A percentile compares a stretch with the other conserved stretches of the same genome.
Evolutionary conservation across 805 yeast species (phyloP).

Genomic region (Kluyveromyces aestuarii): DNA sequence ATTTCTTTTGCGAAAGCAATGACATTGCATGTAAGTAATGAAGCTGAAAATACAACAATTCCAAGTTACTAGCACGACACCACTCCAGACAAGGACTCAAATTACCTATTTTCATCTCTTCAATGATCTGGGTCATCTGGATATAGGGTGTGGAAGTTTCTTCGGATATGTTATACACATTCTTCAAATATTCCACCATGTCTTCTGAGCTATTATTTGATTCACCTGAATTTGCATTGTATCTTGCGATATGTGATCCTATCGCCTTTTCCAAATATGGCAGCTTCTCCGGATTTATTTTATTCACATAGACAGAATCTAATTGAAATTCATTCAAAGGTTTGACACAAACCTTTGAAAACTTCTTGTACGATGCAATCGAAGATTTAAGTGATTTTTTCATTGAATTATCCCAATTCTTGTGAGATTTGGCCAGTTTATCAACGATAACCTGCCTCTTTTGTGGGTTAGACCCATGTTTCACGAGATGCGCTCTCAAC

Average conservation of each 20-base stretch:
- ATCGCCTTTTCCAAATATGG: slow-evolving; percentile 33
- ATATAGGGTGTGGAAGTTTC: slow-evolving; percentile 30
- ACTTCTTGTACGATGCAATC: slow-evolving; percentile 18
- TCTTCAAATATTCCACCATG: slow-evolving; percentile 24
- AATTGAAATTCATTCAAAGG: slow-evolving; percentile 26
- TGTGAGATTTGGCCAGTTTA: slow-evolving; percentile 21
- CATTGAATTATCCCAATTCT: slow-evolving; percentile 24
- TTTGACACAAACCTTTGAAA: slow-evolving; percentile 21
- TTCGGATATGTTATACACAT: slow-evolving; percentile 22
- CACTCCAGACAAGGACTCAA: slow-evolving; percentile 41
- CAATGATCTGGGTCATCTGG: slow-evolving; percentile 35
- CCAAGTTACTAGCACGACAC: slow-evolving; percentile 28
- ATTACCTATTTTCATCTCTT: slow-evolving; percentile 29
- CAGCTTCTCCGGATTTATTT: slow-evolving; percentile 17
- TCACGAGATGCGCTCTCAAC: slow-evolving; percentile 34
- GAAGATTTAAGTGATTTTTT: slow-evolving; percentile 22
- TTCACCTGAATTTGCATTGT: slow-evolving; percentile 30
- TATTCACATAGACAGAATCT: slow-evolving; percentile 28
- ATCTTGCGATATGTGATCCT: slow-evolving; percentile 38
- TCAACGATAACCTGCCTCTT: slow-evolving; percentile 22
- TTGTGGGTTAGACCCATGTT: slow-evolving; percentile 16
- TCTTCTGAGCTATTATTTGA: slow-evolving; percentile 13
- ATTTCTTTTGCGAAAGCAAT: slow-evolving; percentile 21
- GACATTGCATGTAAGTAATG: slow-evolving; percentile 15
- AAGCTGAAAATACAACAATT: slow-evolving; percentile 17